These are phyloP conservation scores for Panicum virgatum DNA, from an alignment of 202 grass and related monocot genomes.

Conservation along the genomic window DNA sequence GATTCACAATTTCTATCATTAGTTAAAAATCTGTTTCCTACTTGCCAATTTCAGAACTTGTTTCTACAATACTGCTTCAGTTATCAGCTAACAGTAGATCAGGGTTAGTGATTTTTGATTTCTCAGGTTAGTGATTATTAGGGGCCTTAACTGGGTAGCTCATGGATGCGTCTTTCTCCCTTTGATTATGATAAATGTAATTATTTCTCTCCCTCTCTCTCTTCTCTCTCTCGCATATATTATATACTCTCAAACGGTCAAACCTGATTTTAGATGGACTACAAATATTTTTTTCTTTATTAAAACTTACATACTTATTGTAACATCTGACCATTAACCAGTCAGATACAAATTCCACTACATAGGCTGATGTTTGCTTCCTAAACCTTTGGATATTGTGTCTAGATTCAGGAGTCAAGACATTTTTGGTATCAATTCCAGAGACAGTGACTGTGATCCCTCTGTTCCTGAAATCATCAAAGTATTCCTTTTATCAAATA, in stretches of 20 bases:
- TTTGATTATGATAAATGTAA: background rate
- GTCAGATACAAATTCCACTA: background rate
- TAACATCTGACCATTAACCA: background rate
- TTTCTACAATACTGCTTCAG: background rate
- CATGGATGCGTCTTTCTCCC: no score
- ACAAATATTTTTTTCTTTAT: background rate
- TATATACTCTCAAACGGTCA: background rate
- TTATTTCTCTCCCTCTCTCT: no score
- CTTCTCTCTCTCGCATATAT: background rate
- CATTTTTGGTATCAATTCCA: background rate
- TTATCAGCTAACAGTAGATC: background rate
- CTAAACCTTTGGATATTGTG: background rate
- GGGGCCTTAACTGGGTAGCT: background rate
- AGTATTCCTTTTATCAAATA: background rate
- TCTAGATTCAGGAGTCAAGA: background rate
- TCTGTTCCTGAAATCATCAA: background rate
- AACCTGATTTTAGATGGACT: background rate
- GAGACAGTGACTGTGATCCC: background rate
- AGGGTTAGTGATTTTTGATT: background rate
- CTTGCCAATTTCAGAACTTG: background rate
- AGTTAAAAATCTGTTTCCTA: background rate
- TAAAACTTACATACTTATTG: background rate
- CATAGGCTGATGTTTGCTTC: background rate
- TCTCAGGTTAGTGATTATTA: background rate
- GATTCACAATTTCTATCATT: background rate